Percentiles rank a stretch among this genome's conserved stretches.
These are phyloP conservation scores for Panicum hallii DNA, from an alignment of 202 grass and related monocot genomes.

Conservation along the genomic window DNA sequence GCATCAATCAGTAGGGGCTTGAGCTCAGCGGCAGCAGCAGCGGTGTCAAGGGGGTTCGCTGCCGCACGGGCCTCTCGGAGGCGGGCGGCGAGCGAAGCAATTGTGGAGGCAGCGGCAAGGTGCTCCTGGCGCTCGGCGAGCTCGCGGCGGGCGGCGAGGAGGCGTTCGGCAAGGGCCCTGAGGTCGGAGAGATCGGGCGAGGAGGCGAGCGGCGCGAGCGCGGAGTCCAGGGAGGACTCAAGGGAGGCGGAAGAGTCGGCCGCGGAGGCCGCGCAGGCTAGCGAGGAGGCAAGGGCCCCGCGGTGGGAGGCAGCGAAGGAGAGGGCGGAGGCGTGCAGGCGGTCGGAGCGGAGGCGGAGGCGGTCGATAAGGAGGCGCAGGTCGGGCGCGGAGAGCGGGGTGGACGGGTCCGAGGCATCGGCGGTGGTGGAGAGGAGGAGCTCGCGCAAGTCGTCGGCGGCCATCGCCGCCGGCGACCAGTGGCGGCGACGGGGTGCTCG, in stretches of 20 bases:
- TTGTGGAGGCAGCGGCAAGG: conserved; percentile 55
- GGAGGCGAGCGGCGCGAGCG: conserved; percentile 70
- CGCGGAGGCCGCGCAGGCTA: conserved; percentile 60
- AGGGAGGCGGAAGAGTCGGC: conserved; percentile 48
- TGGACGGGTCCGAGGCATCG: conserved; percentile 68
- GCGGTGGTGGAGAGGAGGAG: conserved; percentile 75
- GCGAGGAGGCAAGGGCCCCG: conserved; percentile 53
- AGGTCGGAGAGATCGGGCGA: conserved; percentile 74
- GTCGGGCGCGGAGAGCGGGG: conserved; percentile 87
- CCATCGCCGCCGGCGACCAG: conserved; percentile 52
- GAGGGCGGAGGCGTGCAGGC: conserved; percentile 72
- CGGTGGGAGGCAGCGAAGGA: conserved; percentile 75
- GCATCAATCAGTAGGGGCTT: conserved; percentile 49
- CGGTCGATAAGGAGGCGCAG: conserved; percentile 93
- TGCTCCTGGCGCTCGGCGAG: conserved; percentile 76
- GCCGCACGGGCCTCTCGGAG: conserved; percentile 64
- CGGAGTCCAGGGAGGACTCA: conserved; percentile 51
- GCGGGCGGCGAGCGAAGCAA: conserved; percentile 58
- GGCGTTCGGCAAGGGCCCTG: conserved; percentile 64
- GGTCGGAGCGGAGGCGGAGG: conserved; percentile 79
- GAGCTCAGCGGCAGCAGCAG: conserved; percentile 55
- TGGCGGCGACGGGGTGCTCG: background rate
- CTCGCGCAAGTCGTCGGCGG: conserved; percentile 82
- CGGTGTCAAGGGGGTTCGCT: conserved; percentile 55
- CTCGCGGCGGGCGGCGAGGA: conserved; percentile 59